These are phyloP conservation scores for Stenogyne calaminthoides DNA, from an alignment of 305 asterid species.

Conservation along the genomic window DNA sequence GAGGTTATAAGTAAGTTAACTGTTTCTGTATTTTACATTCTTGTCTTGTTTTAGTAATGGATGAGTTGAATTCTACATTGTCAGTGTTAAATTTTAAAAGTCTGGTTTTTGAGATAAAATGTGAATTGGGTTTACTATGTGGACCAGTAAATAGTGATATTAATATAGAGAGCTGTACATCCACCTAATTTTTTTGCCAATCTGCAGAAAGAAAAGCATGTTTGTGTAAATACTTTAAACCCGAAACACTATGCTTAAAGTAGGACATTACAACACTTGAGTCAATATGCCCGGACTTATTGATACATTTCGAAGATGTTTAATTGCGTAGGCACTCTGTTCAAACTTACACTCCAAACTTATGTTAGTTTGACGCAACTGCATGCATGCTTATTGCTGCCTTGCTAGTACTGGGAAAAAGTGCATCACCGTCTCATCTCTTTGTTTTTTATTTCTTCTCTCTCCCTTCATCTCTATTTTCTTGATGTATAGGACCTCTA, in stretches of 20 bases:
- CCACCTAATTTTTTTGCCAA: neutral
- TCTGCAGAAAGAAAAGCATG: neutral
- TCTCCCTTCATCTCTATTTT: neutral
- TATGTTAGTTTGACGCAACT: neutral
- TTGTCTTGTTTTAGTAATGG: conserved; percentile 21
- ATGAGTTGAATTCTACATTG: neutral
- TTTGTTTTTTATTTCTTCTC: neutral
- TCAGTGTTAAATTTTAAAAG: neutral
- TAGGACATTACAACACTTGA: neutral
- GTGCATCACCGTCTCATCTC: neutral
- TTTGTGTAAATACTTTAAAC: neutral
- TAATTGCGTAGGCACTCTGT: neutral
- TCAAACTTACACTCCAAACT: neutral
- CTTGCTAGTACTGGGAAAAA: neutral
- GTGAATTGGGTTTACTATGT: neutral
- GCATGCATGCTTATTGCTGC: neutral
- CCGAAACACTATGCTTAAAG: neutral
- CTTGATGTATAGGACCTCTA: neutral
- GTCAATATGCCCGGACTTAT: neutral
- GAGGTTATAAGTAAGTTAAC: conserved; percentile 76
- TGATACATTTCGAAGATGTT: neutral
- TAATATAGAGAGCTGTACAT: neutral
- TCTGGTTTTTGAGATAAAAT: neutral
- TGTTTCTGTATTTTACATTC: conserved; percentile 9
- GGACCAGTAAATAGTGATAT: neutral